Evolutionary conservation across 306 rosid species (phyloP).

Genomic region (Geum urbanum): DNA sequence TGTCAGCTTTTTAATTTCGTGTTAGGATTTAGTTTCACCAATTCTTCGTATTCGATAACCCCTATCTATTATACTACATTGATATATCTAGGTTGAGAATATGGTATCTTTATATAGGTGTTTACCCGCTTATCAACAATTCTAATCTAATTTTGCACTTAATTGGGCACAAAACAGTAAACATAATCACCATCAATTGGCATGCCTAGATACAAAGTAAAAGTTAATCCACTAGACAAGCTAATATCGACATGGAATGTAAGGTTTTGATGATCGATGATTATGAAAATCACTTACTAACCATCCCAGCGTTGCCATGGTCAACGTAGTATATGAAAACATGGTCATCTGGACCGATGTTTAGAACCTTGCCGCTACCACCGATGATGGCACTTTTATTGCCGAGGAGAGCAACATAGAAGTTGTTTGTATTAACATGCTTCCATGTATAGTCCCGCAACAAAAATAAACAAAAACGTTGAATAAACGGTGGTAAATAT

Average conservation of each 20-base stretch:
- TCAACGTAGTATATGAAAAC: conserved; percentile 58
- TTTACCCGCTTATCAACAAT: too few species aligned
- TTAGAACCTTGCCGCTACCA: conserved; percentile 65
- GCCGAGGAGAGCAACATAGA: conserved; percentile 53
- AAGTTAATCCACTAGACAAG: too few species aligned
- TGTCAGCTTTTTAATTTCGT: too few species aligned
- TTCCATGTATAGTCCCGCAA: conserved; percentile 47
- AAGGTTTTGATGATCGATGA: background rate
- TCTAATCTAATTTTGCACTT: too few species aligned
- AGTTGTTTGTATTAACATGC: conserved; percentile 15
- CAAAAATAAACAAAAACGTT: background rate
- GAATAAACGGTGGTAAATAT: background rate
- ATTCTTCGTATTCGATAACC: too few species aligned
- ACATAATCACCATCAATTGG: conserved; percentile 1
- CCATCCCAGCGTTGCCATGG: conserved; percentile 43
- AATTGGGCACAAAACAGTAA: too few species aligned
- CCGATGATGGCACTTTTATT: conserved; percentile 42
- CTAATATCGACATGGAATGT: too few species aligned
- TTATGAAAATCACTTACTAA: conserved; percentile 32
- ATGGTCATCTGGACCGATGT: conserved; percentile 47
- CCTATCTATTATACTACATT: too few species aligned
- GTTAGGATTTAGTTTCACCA: too few species aligned
- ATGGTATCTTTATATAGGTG: too few species aligned
- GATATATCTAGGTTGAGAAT: too few species aligned
- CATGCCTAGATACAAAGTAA: conserved; percentile 33